A percentile compares a stretch with the other conserved stretches of the same genome.
These are phyloP conservation scores for Leucogyrophana mollusca DNA, from an alignment of 768 basidiomycete genomes.

Conservation along the genomic window DNA sequence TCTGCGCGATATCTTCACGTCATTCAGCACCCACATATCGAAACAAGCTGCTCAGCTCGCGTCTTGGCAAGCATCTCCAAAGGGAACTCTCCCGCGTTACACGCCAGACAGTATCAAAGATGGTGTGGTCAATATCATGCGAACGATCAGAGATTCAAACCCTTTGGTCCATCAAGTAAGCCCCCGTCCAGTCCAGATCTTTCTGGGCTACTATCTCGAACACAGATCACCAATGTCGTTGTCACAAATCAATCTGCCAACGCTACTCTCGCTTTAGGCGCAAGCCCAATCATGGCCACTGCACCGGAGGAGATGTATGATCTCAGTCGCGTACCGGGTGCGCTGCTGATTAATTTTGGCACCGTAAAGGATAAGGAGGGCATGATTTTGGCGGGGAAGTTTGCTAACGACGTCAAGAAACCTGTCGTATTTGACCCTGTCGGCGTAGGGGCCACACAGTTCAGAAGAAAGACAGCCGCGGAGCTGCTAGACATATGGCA, in stretches of 20 bases:
- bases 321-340: conserved; percentile 60
- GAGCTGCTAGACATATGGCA: conserved; percentile 79
- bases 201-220: background rate
- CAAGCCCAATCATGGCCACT: conserved; percentile 93
- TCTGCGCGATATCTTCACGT: conserved; percentile 41
- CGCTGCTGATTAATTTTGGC: conserved; percentile 85
- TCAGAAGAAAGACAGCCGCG: conserved; percentile 54
- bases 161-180: conserved; percentile 83
- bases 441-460: conserved; percentile 80
- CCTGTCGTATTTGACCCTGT: conserved; percentile 92
- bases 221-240: conserved; percentile 85
- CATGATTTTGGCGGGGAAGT: conserved; percentile 72
- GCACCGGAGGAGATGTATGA: conserved; percentile 81
- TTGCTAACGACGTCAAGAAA: conserved; percentile 67
- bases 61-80: too few species aligned
- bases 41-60: conserved; percentile 4
- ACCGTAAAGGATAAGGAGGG: conserved; percentile 69
- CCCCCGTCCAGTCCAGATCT: background rate
- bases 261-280: conserved; percentile 82
- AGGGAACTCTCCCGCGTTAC: conserved; percentile 20
- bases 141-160: conserved; percentile 44
- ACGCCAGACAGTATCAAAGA: conserved; percentile 37
- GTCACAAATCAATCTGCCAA: conserved; percentile 90
- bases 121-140: conserved; percentile 49
- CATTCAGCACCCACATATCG: conserved; percentile 33